Base-by-base conservation (phyloP, 495 filamentous ascomycete genomes). In the Daldinia childiae region DNA sequence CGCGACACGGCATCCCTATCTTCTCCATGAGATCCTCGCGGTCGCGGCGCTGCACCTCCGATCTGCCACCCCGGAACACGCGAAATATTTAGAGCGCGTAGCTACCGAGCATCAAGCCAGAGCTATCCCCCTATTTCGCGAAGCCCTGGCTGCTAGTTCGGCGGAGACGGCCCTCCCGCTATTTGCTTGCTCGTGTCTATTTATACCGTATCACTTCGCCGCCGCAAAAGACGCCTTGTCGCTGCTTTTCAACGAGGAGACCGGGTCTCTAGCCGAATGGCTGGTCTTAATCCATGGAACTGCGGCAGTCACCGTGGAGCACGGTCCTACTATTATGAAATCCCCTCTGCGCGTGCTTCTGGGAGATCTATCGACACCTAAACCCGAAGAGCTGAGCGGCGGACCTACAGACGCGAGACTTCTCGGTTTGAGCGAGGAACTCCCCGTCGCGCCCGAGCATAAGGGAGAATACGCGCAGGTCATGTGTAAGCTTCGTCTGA, bases 101-200 rank as follows among this genome's bases (percentile, higher is more conserved):
- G 74, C 71, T 6, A 55, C 61, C 15, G 65, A 76, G 39, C 71
- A 76, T 27, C 74, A 76, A 24, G 60, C 58, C 4, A 60, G 24
- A 19, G 74, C 74, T 2, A 68, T 76, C 14, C 41, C 71, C 11
- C 50, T 72, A n/a, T 76, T 74, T 24, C 71, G 74, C 29, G 64
- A 58, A 3, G 74, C 74, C 11, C 52, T 74, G 15, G 57, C 58
- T n/a, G 19, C 51, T 12, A 63, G 32, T 8, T 60, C 67, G 15
- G 61, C 36, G 0, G 64, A 60, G 36, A 65, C 68, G 39, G 71
- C 68, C 1, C 52, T 62, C 0, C 51, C 74, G 29, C 58, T 76
- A 12, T 76, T 76, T 27, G 74, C 64, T 6, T 76, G 74, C 59
- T 74, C 74, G 8, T 73, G 71, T 17, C 38, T 74, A 4, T 66